Evolutionary conservation across 495 filamentous ascomycete species (phyloP).

Genomic region (Hypoxylon fuscum): DNA sequence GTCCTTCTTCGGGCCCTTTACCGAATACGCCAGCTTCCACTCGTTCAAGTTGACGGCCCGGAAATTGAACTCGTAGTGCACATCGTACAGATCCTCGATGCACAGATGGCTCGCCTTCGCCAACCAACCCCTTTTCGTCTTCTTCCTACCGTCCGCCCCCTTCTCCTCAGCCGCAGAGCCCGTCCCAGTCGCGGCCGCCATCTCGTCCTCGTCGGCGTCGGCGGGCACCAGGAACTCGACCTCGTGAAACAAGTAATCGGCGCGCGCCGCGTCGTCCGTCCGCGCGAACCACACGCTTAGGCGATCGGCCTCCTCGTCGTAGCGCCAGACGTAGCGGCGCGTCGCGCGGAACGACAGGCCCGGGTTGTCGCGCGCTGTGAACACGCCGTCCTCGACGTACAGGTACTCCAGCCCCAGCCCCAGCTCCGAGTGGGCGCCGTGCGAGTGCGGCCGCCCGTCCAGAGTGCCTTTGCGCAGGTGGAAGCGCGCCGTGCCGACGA

Average conservation of each 20-base stretch:
- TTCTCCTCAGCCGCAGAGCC: conserved; percentile 32
- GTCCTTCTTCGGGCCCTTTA: conserved; percentile 74
- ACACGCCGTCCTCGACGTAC: conserved; percentile 70
- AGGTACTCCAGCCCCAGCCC: conserved; percentile 64
- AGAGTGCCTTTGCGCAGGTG: conserved; percentile 63
- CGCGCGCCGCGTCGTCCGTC: conserved; percentile 60
- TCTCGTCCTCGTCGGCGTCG: conserved; percentile 6
- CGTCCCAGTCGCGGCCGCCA: neutral
- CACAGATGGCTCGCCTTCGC: conserved; percentile 71
- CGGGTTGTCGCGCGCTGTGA: conserved; percentile 54
- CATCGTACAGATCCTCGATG: conserved; percentile 70
- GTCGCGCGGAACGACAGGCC: conserved; percentile 58
- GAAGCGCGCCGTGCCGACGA: conserved; percentile 70
- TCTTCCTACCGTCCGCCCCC: conserved; percentile 8
- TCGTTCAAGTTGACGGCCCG: conserved; percentile 57
- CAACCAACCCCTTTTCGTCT: conserved; percentile 50
- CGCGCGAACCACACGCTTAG: conserved; percentile 76
- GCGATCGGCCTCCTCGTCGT: conserved; percentile 60
- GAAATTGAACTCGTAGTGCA: conserved; percentile 69
- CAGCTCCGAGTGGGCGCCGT: conserved; percentile 8
- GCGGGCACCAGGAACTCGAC: conserved; percentile 52
- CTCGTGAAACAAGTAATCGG: conserved; percentile 74
- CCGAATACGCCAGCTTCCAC: conserved; percentile 68
- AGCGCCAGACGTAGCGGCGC: conserved; percentile 67
- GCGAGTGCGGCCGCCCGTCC: conserved; percentile 56